Base-by-base conservation (phyloP, 148 eudicot genomes). In the Rhododendron simsii region DNA sequence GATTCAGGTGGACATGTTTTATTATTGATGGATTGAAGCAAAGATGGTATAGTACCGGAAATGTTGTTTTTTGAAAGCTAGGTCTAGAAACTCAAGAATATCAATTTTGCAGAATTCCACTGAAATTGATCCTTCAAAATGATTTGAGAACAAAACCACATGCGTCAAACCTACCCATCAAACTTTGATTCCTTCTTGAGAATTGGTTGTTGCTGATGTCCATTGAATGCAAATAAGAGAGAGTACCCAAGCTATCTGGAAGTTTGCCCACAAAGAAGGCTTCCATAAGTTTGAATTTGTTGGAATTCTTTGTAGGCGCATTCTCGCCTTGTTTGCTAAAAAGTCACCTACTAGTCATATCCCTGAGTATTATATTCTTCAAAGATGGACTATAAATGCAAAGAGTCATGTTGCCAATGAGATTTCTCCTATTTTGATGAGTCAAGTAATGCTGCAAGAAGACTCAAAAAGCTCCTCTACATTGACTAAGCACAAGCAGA, bases 121-220 rank as follows among this genome's bases (percentile, higher is more conserved):
- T 23, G 84, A 74, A 50, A 82, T 82, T 3, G 84, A 51, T 7
- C 84, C 84, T 82, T 82, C 26, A 11, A 82, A 10, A 59, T 57
- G 26, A 61, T 82, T 82, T 3, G 35, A 51, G 23, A 20, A 12
- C 41, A 81, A 53, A 2, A 18, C 63, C 12, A 33, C 2, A 16
- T 41, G 26, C n/a, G 30, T 47, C 21, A n/a, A 18, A 23, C 7
- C 13, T 33, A 1, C 53, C 81, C 51, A 23, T 20, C 81, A 11
- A 78, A 9, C 39, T 78, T 14, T 53, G 81, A 45, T 44, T 13
- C 28, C 15, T 20, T 3, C 81, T 53, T 39, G 53, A 18, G 14
- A 78, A 41, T 20, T 78, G n/a, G 51, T 78, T 78, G 47, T 78
- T n/a, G 28, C 65, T 53, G 4, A 80, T 53, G 30, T 80, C 65